Percentiles rank a stretch among this genome's conserved stretches.
These are phyloP conservation scores for Trichoderma sp. DNA, from an alignment of 2,329 filamentous ascomycete genomes.

Conservation along the genomic window DNA sequence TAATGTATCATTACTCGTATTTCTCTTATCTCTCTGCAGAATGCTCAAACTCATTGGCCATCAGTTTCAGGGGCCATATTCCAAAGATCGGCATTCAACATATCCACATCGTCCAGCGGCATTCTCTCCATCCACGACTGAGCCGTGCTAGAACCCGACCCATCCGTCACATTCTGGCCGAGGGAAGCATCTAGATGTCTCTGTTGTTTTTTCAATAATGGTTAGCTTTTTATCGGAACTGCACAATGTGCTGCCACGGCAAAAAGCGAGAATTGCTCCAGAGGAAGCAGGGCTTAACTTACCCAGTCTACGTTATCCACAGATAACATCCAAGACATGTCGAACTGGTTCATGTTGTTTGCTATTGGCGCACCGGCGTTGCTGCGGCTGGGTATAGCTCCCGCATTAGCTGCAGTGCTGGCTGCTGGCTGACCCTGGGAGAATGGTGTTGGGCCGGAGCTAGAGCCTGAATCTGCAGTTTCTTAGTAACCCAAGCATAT, in stretches of 20 bases:
- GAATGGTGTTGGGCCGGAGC: background rate
- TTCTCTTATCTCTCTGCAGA: background rate
- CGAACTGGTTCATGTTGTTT: conserved; percentile 27
- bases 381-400: background rate
- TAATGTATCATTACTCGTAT: background rate
- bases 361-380: background rate
- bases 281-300: conserved; percentile 20
- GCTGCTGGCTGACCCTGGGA: background rate
- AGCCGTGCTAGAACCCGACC: conserved; percentile 27
- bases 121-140: conserved; percentile 33
- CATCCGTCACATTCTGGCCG: conserved; percentile 31
- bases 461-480: conserved; percentile 3
- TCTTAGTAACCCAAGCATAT: conserved; percentile 3
- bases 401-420: background rate
- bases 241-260: background rate
- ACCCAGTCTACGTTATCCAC: conserved; percentile 40
- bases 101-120: conserved; percentile 28
- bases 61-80: conserved; percentile 17
- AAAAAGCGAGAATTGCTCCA: background rate
- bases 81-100: conserved; percentile 28
- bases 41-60: background rate
- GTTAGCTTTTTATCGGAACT: background rate
- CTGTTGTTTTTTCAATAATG: background rate
- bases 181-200: conserved; percentile 31
- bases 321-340: conserved; percentile 37